A percentile compares a stretch with the other conserved stretches of the same genome.
Conservation (phyloP, 2,329 filamentous ascomycete species). For the Xylariaceae sp. region DNA sequence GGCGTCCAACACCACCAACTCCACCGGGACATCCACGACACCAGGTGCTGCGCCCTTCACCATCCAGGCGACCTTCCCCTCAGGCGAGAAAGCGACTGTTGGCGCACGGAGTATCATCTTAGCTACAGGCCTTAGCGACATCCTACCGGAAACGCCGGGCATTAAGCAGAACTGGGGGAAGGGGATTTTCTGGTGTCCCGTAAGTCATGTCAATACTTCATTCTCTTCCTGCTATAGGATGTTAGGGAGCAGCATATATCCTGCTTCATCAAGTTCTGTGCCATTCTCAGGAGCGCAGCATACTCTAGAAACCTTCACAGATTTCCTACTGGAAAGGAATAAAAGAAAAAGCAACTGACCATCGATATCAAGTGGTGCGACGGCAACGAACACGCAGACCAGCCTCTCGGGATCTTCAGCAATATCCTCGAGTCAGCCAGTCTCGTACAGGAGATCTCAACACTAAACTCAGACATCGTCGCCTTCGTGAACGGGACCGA, state of each 20-base stretch:
- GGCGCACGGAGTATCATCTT: slow-evolving; percentile 62
- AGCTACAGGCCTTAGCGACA: slow-evolving; percentile 62
- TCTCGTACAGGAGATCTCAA: slow-evolving; percentile 58
- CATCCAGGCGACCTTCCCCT: slow-evolving; percentile 46
- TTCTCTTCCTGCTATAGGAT: no score
- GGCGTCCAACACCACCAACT: slow-evolving; percentile 26
- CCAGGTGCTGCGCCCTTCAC: slow-evolving; percentile 50
- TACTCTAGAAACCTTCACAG: no score
- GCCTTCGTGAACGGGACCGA: slow-evolving; percentile 67
- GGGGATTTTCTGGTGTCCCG: slow-evolving; percentile 67
- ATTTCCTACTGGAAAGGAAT: no score
- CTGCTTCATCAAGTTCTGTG: no score
- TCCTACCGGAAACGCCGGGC: slow-evolving; percentile 62
- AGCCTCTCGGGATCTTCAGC: slow-evolving; percentile 61
- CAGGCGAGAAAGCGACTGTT: slow-evolving; percentile 41
- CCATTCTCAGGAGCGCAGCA: no score
- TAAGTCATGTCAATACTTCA: slow-evolving; percentile 21
- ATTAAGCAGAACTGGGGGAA: slow-evolving; percentile 62
- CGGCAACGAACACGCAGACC: slow-evolving; percentile 66
- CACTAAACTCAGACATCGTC: slow-evolving; percentile 61
- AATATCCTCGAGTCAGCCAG: slow-evolving; percentile 51
- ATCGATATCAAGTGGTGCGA: slow-evolving; percentile 60
- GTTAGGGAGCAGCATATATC: no score
- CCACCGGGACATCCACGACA: neutral
- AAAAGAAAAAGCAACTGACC: neutral